These are phyloP conservation scores for Neospora caninum DNA, from an alignment of 169 alveolate species.

Conservation along the genomic window DNA sequence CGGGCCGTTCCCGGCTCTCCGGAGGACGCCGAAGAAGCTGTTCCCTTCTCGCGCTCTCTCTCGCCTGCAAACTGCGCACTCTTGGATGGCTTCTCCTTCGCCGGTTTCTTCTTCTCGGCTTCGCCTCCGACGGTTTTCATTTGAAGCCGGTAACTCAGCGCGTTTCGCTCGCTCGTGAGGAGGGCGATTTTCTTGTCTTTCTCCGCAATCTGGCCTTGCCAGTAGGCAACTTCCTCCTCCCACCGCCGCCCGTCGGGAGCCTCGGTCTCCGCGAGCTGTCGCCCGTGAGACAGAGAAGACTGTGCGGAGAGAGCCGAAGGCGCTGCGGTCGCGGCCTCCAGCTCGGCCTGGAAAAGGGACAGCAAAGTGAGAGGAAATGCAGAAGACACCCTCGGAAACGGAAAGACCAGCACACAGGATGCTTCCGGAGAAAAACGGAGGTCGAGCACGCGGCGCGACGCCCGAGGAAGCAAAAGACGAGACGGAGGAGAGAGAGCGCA, in stretches of 20 bases:
- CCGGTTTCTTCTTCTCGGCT: not conserved
- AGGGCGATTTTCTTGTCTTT: not conserved
- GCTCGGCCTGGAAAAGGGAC: not conserved
- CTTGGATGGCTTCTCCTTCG: not conserved
- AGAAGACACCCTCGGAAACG: no score
- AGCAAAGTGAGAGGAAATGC: not conserved
- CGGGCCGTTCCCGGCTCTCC: not conserved
- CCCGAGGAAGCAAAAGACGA: no score
- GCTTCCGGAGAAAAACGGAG: no score
- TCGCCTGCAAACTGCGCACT: not conserved
- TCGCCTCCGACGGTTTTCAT: not conserved
- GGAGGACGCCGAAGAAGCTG: not conserved
- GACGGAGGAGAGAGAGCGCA: no score
- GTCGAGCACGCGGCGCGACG: no score
- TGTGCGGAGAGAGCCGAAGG: not conserved
- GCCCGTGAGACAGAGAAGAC: not conserved
- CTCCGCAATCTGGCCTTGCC: slow-evolving; percentile 1
- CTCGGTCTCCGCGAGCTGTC: no score
- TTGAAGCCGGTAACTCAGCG: slow-evolving; percentile 6
- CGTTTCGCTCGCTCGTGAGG: slow-evolving; percentile 1
- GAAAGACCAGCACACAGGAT: no score
- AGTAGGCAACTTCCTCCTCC: not conserved
- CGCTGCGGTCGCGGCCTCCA: not conserved
- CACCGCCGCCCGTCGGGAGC: not conserved
- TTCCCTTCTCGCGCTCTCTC: not conserved